phyloP scores from a whole-genome alignment of 192 early-diverging fungal species.

The Linnemannia exigua region DNA sequence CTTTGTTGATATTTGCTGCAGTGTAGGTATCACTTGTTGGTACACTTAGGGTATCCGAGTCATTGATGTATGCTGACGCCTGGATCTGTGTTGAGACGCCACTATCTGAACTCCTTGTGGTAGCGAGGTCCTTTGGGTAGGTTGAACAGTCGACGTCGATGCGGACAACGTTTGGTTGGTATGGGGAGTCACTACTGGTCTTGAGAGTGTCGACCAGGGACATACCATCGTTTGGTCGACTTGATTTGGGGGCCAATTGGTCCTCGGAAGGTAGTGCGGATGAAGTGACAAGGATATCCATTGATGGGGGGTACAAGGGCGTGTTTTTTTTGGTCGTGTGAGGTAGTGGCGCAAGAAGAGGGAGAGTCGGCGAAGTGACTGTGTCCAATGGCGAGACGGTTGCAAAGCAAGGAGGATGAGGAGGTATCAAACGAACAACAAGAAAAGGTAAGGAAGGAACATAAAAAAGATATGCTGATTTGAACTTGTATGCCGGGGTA shows the following conservation, averaged over 20 bases:
- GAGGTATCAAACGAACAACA: no score
- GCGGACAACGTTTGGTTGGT: background rate
- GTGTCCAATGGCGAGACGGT: constrained; percentile 4
- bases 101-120: background rate
- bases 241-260: background rate
- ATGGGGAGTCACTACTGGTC: background rate
- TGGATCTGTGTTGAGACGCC: background rate
- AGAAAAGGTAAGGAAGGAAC: background rate
- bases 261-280: background rate
- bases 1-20: background rate
- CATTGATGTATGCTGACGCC: background rate
- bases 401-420: background rate
- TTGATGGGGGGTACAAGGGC: background rate
- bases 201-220: background rate
- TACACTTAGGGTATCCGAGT: background rate
- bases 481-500: background rate
- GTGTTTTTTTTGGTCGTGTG: background rate
- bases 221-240: background rate
- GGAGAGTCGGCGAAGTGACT: background rate
- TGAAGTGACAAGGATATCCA: background rate
- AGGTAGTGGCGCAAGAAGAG: background rate
- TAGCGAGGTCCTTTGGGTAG: background rate
- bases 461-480: background rate
- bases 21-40: background rate
- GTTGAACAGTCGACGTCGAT: background rate